Evolutionary conservation across 345 rosid species (phyloP), one percentile per base, ranked within the genome.

Genomic region (Bruguiera gymnorhiza): DNA sequence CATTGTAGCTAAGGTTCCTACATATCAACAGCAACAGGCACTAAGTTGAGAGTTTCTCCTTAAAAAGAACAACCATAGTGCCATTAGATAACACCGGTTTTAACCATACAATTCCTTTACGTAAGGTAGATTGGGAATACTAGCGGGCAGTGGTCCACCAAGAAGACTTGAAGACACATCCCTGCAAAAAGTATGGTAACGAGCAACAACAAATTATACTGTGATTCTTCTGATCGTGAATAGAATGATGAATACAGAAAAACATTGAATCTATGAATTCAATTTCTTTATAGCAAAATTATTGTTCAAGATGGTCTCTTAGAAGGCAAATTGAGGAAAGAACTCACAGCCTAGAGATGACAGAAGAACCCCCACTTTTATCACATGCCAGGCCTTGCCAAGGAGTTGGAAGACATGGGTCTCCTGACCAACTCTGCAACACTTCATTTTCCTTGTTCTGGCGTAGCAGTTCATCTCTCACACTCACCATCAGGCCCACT

Each of bases 1-100:
- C n/a, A 76, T 88, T 88, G 78, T 80, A 2, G 85, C 88, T 86
- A 29, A 84, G 81, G 63, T 88, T 74, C 80, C 93, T 88, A 62
- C 48, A 60, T 16, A 48, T 48, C 43, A 68, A 10, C 70, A 73
- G 20, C 52, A 48, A 0, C 70, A 63, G 34, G 60, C 11, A 21
- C 26, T 29, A 37, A 30, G 31, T 31, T 26, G 68, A 59, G 13
- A 5, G 32, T 51, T 39, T 16, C 37, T 6, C 19, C 29, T 18
- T 30, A 37, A 55, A 53, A 20, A 48, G 31, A 57, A 20, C 8
- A 8, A 32, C 1, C 16, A 3, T 6, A 39, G 15, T 30, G 61
- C 48, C 19, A 58, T 43, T 60, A 43, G 31, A 13, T 39, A 69
- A 60, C 1, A 61, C 39, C 60, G 55, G 10, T 3, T 50, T 59